Percentiles rank a stretch among this genome's conserved stretches.
These are phyloP conservation scores for Didymella lethalis DNA, from an alignment of 2,329 filamentous ascomycete genomes.

Conservation along the genomic window DNA sequence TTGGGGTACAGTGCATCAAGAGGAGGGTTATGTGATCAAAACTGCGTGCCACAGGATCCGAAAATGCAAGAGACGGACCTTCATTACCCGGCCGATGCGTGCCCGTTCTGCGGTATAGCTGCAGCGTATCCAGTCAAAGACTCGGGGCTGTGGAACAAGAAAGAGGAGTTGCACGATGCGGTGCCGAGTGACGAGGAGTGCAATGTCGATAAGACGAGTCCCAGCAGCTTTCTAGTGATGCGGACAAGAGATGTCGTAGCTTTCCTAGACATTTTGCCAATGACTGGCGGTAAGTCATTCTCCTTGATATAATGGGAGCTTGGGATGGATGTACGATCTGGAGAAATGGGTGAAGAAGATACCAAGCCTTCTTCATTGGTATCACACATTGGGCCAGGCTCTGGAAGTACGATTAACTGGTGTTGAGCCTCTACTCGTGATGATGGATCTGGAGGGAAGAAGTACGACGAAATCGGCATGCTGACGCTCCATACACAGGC, in stretches of 20 bases:
- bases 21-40: not conserved
- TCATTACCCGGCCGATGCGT: conserved; percentile 55
- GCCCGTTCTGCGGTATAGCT: conserved; percentile 68
- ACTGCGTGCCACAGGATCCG: not conserved
- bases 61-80: conserved; percentile 44
- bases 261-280: conserved; percentile 92
- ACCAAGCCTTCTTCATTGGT: too few species aligned
- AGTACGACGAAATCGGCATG: too few species aligned
- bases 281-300: conserved; percentile 67
- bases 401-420: too few species aligned
- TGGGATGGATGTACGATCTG: too few species aligned
- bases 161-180: conserved; percentile 26
- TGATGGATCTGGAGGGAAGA: too few species aligned
- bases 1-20: not conserved
- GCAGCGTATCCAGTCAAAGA: conserved; percentile 54
- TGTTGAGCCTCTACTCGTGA: too few species aligned
- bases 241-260: conserved; percentile 80
- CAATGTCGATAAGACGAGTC: conserved; percentile 42
- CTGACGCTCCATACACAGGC: conserved; percentile 15
- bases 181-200: conserved; percentile 40
- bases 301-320: too few species aligned
- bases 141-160: conserved; percentile 17
- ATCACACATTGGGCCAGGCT: too few species aligned
- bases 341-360: too few species aligned
- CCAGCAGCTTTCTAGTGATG: conserved; percentile 69